Evolutionary conservation across 2,329 filamentous ascomycete species (phyloP), one percentile per base, ranked within the genome.

Genomic region (Alternaria viburni): DNA sequence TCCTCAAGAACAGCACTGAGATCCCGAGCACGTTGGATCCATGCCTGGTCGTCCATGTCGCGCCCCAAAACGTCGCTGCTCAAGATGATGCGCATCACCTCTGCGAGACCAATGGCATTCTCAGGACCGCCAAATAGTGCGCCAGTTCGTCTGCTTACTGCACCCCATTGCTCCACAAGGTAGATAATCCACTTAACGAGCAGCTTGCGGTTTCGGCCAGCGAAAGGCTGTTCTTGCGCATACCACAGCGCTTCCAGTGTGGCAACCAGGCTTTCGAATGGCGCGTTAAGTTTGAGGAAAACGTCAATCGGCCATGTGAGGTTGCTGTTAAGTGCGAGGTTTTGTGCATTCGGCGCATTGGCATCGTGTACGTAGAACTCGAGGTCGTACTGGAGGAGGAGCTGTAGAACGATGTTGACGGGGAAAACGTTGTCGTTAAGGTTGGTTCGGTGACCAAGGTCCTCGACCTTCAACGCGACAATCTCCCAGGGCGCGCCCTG

Each of bases 221-320:
- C 80, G 77, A 91, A 92, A 0, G 90, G 90, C 6, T 85, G 82
- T 70, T 90, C 87, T 66, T 90, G 88, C 41, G 86, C 86, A 77
- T 90, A 91, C 81, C 89, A 91, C 79, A 91, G 86, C 26, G 82
- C 81, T 74, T 92, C 90, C 10, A 92, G 81, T 2, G 89, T 86
- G 1, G 85, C 82, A 69, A 91, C 84, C 10, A 92, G 79, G 8
- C 83, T 82, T 71, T 92, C 90, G 63, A 86, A 85, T 0, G 88
- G 82, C 17, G 91, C 86, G 3, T 86, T 84, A 2, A 91, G 83
- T 56, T 87, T 85, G 26, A 91, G 78, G 74, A 92, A 89, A 2
- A 90, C 82, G 72, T 92, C 89, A 17, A 90, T 82, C 3, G 89
- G 86, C 88, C 88, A 90, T 32, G 82, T 85, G 6, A 84, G 71